Evolutionary conservation across 2,329 filamentous ascomycete species (phyloP), one percentile per base, ranked within the genome.

Genomic region (Colletotrichum cordylinicola): DNA sequence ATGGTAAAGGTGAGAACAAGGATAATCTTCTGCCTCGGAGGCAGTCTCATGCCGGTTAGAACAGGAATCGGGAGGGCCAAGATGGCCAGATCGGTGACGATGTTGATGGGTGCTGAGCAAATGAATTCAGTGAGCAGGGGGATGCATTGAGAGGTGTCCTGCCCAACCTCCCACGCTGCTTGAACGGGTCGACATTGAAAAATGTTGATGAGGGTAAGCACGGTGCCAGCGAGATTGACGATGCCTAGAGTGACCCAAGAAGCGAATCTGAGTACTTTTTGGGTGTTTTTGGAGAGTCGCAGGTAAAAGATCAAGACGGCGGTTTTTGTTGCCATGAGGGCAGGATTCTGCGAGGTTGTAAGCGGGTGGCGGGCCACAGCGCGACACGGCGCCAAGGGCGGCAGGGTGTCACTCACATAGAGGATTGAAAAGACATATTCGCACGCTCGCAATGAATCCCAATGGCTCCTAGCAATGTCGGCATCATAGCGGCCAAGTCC

Each of bases 261-360:
- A n/a, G 93, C 93, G 84, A 94, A 91, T 75, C 94, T 92, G 78
- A 98, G 93, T 66, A 96, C 88, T 77, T 92, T 91, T 79, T 98
- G 92, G 0, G 91, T 93, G 75, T 95, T 94, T 80, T 93, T 94
- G 31, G 95, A 94, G 64, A 98, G 89, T 55, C 94, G 93, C 66
- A 98, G 89, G 85, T 98, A 98, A 84, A 98, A 98, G 69, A 97
- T 90, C 74, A 98, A 89, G 80, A 98, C 95, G n/a, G 95, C 98
- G 0, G 95, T 96, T 85, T 98, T 98, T 67, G 95, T 95, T 4
- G 94, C 93, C 95, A 98, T 98, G 72, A 98, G 88, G 5, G 95
- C 94, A 15, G 96, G 96, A 82, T 98, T 98, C 93, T 96, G 80
- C n/a, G 43, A 43, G 7, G 37, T 33, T 67, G 74, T 77, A 24